Evolutionary conservation across 2,329 filamentous ascomycete genomes (phyloP), one percentile per base, ranked within the genome.

Genomic region (Botryosphaeria agaves): DNA sequence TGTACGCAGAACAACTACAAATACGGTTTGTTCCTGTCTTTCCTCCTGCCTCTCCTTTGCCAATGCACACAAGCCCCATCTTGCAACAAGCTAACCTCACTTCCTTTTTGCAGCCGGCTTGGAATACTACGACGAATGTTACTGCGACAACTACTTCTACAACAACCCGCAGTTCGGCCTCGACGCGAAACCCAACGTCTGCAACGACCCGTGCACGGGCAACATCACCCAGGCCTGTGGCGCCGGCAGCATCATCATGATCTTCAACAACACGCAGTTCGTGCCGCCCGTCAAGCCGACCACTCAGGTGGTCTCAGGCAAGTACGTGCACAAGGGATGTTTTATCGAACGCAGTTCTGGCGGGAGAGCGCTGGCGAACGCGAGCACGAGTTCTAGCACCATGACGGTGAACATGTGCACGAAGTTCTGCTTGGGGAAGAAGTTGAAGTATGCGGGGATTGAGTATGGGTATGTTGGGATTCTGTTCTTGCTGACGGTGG

Each of bases 61-160:
- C n/a, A n/a, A n/a, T n/a, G n/a, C n/a, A n/a, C n/a, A n/a, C n/a
- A n/a, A n/a, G n/a, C n/a, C n/a, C n/a, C n/a, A n/a, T n/a, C n/a
- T n/a, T n/a, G n/a, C n/a, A n/a, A n/a, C n/a, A n/a, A n/a, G n/a
- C n/a, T n/a, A n/a, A n/a, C n/a, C n/a, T n/a, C 12, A 23, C 21
- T 23, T 9, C 9, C 21, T 12, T 7, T 4, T 12, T 12, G 12
- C 21, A 23, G 41, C 40, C 14, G 50, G 49, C 11, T 36, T 49
- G 3, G 48, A 53, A 31, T 49, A 45, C 25, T 39, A 40, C 3
- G 36, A 43, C 18, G 44, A 53, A 32, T 53, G 50, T 34, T 42
- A 44, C 30, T 51, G 50, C 34, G 48, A 46, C 33, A 46, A 49
- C 26, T 32, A 32, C 20, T 38, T 53, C 38, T 47, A 47, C 31